Evolutionary conservation across 129 eudicot species (phyloP).

Genomic region (Mikania micrantha): DNA sequence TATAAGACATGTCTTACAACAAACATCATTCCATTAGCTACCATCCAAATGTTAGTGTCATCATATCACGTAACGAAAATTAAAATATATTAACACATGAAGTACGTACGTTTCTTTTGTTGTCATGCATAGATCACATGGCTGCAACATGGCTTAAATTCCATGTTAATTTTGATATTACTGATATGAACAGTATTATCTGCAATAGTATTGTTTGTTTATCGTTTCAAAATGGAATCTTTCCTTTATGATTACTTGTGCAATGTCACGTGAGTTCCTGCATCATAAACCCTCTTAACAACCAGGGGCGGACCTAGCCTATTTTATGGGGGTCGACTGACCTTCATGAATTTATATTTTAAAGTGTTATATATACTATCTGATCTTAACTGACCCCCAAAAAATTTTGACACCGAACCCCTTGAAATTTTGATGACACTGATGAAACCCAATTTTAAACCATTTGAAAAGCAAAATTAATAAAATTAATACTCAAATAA

Average conservation of each 20-base stretch:
- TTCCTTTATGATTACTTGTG: constrained; percentile 8
- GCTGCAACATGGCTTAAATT: constrained; percentile 5
- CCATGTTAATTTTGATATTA: constrained; percentile 9
- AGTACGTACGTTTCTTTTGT: constrained; percentile 1
- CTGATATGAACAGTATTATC: background rate
- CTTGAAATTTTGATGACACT: too few relatives aligned
- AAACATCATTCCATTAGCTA: background rate
- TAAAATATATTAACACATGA: background rate
- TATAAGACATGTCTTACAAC: background rate
- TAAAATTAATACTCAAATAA: too few relatives aligned
- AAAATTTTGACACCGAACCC: too few relatives aligned
- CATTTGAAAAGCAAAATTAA: too few relatives aligned
- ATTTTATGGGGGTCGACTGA: too few relatives aligned
- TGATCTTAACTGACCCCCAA: too few relatives aligned
- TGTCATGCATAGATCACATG: constrained; percentile 18
- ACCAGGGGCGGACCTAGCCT: too few relatives aligned
- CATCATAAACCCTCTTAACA: constrained; percentile 14
- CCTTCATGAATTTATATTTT: too few relatives aligned
- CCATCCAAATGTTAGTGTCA: constrained; percentile 7
- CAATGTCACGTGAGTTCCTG: constrained; percentile 33
- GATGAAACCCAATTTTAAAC: too few relatives aligned
- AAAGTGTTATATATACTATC: too few relatives aligned
- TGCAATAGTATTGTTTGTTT: constrained; percentile 7
- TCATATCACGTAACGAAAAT: background rate
- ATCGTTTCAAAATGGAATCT: constrained; percentile 18